Conservation (phyloP, 208 protist species). For the Leishmania amazonensis region DNA sequence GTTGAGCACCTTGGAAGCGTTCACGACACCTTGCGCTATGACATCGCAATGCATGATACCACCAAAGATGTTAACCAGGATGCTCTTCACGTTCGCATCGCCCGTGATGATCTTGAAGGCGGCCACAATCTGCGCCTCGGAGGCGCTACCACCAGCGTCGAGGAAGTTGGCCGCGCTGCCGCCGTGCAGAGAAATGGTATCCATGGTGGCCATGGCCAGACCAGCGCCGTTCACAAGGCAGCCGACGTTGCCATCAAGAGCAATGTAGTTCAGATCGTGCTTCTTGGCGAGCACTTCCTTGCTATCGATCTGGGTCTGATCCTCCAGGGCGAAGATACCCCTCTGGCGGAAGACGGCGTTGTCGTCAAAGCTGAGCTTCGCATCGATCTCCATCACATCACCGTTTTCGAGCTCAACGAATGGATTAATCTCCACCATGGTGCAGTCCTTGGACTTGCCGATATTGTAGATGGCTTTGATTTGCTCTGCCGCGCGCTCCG, state of each 20-base stretch:
- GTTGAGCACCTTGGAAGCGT: constrained; percentile 86
- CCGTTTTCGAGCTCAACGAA: constrained; percentile 96
- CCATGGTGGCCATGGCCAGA: constrained; percentile 99
- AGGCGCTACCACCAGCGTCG: constrained; percentile 97
- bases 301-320: constrained; percentile 94
- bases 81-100: constrained; percentile 94
- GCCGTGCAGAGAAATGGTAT: constrained; percentile 98
- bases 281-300: constrained; percentile 97
- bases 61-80: constrained; percentile 99
- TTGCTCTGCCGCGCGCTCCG: constrained; percentile 88
- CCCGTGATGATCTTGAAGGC: constrained; percentile 98
- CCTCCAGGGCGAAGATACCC: constrained; percentile 95
- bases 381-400: constrained; percentile 97
- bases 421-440: constrained; percentile 99
- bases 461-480: constrained; percentile 97
- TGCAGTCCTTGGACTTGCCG: constrained; percentile 97
- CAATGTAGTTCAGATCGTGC: constrained; percentile 99
- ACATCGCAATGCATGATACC: constrained; percentile 99
- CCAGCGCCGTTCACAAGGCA: constrained; percentile 98
- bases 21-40: constrained; percentile 97
- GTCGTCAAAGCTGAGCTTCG: constrained; percentile 99
- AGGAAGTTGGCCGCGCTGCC: constrained; percentile 99
- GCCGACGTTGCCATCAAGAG: constrained; percentile 98
- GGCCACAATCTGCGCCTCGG: constrained; percentile 93
- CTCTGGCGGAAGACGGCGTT: constrained; percentile 98